phyloP scores from a whole-genome alignment of 2,329 filamentous ascomycete species.

The Didymellaceae sp. region DNA sequence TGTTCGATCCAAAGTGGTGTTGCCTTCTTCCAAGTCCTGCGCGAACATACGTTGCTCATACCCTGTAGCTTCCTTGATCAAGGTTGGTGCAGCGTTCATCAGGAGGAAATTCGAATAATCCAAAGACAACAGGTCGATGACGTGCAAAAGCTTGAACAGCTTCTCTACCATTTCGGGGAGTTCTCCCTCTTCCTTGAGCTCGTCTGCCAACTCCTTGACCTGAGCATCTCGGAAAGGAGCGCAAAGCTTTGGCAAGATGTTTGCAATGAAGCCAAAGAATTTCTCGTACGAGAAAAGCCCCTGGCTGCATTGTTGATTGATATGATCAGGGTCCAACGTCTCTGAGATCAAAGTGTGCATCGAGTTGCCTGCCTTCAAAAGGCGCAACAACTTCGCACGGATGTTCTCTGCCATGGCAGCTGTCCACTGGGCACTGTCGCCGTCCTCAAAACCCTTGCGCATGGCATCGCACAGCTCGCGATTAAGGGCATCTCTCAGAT shows the following conservation, averaged over 20 bases:
- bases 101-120: slow-evolving; percentile 85
- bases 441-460: slow-evolving; percentile 66
- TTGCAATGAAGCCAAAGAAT: slow-evolving; percentile 78
- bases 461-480: slow-evolving; percentile 67
- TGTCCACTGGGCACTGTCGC: slow-evolving; percentile 71
- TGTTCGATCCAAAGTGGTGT: slow-evolving; percentile 64
- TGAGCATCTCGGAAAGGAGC: slow-evolving; percentile 81
- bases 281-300: slow-evolving; percentile 81
- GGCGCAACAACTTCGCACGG: slow-evolving; percentile 72
- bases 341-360: slow-evolving; percentile 79
- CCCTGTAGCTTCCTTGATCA: slow-evolving; percentile 72
- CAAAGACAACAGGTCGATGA: slow-evolving; percentile 78
- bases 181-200: slow-evolving; percentile 57
- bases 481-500: slow-evolving; percentile 65
- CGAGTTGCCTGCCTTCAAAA: slow-evolving; percentile 73
- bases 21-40: slow-evolving; percentile 65
- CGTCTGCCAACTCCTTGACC: slow-evolving; percentile 71
- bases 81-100: slow-evolving; percentile 71
- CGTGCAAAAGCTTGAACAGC: slow-evolving; percentile 74
- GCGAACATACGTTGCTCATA: slow-evolving; percentile 79
- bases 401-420: slow-evolving; percentile 74
- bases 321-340: slow-evolving; percentile 74
- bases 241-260: slow-evolving; percentile 78
- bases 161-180: slow-evolving; percentile 74
- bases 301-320: slow-evolving; percentile 70